Evolutionary conservation across 2,329 filamentous ascomycete species (phyloP).

Genomic region (Fusarium equiseti): DNA sequence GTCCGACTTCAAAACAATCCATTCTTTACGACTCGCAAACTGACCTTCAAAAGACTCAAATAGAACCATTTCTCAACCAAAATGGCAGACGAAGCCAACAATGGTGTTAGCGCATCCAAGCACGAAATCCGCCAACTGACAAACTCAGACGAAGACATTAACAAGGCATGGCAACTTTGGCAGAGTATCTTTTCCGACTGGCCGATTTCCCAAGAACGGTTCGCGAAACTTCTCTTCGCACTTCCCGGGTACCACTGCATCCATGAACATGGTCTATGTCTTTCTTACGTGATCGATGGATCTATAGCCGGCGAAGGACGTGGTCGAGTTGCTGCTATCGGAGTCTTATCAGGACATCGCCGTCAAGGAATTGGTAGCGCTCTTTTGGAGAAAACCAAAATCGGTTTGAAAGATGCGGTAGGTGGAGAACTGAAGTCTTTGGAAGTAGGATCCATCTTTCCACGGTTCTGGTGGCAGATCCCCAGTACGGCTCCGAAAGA

Average conservation of each 20-base stretch:
- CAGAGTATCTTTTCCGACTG: conserved; percentile 39
- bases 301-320: background rate
- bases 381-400: conserved; percentile 22
- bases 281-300: conserved; percentile 12
- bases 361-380: conserved; percentile 36
- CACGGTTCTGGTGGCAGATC: conserved; percentile 43
- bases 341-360: conserved; percentile 35
- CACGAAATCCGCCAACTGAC: conserved; percentile 27
- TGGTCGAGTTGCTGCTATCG: conserved; percentile 37
- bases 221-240: conserved; percentile 20
- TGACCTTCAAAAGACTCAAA: too few species aligned
- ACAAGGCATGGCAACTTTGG: conserved; percentile 38
- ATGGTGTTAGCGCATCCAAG: background rate
- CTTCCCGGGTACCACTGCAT: conserved; percentile 24
- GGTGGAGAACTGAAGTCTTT: conserved; percentile 20
- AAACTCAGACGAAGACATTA: conserved; percentile 30
- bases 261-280: conserved; percentile 36
- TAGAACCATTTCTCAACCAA: background rate
- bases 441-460: conserved; percentile 36
- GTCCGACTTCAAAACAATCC: too few species aligned
- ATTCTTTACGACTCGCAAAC: too few species aligned
- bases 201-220: conserved; percentile 23
- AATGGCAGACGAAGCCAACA: conserved; percentile 8
- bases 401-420: background rate
- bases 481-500: conserved; percentile 5